Base-by-base conservation (phyloP, 2,329 filamentous ascomycete species). In the Neofusicoccum umdonicola region DNA sequence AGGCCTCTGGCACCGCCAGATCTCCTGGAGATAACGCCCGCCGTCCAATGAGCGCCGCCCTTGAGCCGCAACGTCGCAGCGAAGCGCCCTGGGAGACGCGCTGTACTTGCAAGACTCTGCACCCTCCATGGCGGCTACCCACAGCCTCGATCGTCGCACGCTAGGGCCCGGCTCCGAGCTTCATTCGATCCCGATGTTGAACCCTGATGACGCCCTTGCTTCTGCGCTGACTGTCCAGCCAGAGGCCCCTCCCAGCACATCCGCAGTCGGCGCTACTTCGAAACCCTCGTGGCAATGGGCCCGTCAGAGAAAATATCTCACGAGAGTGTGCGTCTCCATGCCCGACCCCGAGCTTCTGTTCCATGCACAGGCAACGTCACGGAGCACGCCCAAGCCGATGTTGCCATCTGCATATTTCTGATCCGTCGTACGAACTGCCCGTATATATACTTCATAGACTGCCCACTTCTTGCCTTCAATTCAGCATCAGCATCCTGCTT, bases 321-420 rank as follows among this genome's bases (percentile, higher is more conserved):
- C 39, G 37, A 44, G 19, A 31, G 54, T 22, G n/a, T 8, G 15
- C 22, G 19, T 44, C 15, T 57, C 51, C 34, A 19, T 39, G 17
- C 51, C 35, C 9, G 35, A 12, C 35, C 5, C 22, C 41, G 54
- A 42, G 27, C n/a, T 4, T 31, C 54, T 58, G 54, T 22, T 58
- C 54, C 54, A 58, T 58, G 54, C 54, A 44, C 39, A 27, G 8
- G 39, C 39, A 31, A 58, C 54, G 54, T 45, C 54, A 42, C 52
- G 19, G 35, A 42, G 35, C 37, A 22, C 39, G 11, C 19, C 52
- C 15, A 19, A 9, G 17, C 37, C 19, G 35, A 57, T 11, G 17
- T 39, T 41, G 11, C 17, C 47, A 3, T 35, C 17, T 22, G 19
- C 17, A 22, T 19, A 52, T 19, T 19, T 34, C n/a, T 22, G 45